These are phyloP conservation scores for Colletotrichum orchidophilum DNA, from an alignment of 2,329 filamentous ascomycete genomes.

Conservation along the genomic window DNA sequence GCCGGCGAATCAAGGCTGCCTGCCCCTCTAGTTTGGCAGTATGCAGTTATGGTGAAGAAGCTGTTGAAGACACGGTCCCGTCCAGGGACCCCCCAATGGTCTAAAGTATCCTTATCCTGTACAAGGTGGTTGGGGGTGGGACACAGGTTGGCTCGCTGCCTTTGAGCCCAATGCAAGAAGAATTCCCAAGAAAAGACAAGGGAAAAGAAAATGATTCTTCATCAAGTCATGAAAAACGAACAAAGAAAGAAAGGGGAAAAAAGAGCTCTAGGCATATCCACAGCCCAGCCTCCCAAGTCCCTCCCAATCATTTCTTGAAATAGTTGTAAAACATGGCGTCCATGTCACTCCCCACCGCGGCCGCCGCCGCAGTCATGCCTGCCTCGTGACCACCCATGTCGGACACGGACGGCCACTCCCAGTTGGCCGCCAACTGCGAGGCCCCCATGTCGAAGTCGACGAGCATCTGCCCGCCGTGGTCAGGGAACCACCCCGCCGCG, in stretches of 20 bases:
- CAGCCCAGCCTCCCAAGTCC: background rate
- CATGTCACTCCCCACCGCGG: constrained; percentile 34
- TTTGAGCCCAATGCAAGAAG: background rate
- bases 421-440: constrained; percentile 38
- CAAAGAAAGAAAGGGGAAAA: background rate
- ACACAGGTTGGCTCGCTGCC: background rate
- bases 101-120: background rate
- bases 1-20: background rate
- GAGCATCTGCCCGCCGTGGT: constrained; percentile 36
- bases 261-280: background rate
- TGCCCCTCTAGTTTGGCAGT: background rate
- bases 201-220: background rate
- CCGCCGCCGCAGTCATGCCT: constrained; percentile 12
- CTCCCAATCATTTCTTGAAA: background rate
- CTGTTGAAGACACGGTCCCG: background rate
- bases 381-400: constrained; percentile 35
- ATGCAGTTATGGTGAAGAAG: background rate
- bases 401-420: constrained; percentile 38
- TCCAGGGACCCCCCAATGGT: background rate
- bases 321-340: constrained; percentile 35
- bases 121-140: background rate
- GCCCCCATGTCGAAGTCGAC: constrained; percentile 42
- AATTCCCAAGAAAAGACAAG: background rate
- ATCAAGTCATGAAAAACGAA: background rate
- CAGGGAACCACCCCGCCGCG: constrained; percentile 37